Conservation (phyloP, 2,329 filamentous ascomycete genomes). For the Gnomoniopsis smithogilvyi region DNA sequence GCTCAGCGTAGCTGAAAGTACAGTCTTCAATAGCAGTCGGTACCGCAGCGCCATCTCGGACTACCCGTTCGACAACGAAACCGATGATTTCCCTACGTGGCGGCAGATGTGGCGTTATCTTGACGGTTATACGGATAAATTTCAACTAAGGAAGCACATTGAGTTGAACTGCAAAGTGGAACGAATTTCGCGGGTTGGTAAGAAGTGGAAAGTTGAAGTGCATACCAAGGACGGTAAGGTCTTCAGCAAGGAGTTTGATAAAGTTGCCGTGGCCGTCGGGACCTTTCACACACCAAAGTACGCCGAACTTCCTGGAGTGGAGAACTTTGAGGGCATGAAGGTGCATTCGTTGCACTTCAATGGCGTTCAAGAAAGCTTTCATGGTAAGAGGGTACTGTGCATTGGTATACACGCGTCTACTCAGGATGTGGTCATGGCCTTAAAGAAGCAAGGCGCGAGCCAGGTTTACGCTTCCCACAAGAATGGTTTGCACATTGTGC, state of each 20-base stretch:
- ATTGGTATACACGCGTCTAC: conserved; percentile 16
- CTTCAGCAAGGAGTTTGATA: not conserved
- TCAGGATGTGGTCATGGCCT: conserved; percentile 9
- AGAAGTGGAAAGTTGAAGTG: not conserved
- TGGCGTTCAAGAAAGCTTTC: conserved; percentile 2
- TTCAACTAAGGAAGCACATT: conserved; percentile 4
- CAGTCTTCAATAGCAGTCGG: conserved; percentile 17
- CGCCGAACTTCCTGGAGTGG: conserved; percentile 7
- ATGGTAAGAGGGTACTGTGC: conserved; percentile 12
- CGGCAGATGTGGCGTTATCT: too few relatives aligned
- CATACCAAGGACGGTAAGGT: not conserved
- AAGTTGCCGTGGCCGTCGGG: conserved; percentile 3
- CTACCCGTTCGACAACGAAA: conserved; percentile 11
- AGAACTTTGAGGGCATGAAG: conserved; percentile 9
- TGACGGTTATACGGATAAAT: conserved; percentile 15
- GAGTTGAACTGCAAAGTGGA: not conserved
- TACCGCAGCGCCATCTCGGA: conserved; percentile 14
- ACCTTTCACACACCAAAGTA: not conserved
- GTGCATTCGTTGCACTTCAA: conserved; percentile 17
- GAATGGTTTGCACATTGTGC: not conserved
- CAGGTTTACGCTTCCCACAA: conserved; percentile 14
- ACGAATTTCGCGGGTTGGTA: not conserved
- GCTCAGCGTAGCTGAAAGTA: conserved; percentile 12
- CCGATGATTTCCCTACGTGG: conserved; percentile 12
- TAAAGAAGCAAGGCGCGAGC: not conserved